A percentile compares a stretch with the other conserved stretches of the same genome.
Conservation (phyloP, 1,284 basidiomycete species). For the Dichomitus squalens region DNA sequence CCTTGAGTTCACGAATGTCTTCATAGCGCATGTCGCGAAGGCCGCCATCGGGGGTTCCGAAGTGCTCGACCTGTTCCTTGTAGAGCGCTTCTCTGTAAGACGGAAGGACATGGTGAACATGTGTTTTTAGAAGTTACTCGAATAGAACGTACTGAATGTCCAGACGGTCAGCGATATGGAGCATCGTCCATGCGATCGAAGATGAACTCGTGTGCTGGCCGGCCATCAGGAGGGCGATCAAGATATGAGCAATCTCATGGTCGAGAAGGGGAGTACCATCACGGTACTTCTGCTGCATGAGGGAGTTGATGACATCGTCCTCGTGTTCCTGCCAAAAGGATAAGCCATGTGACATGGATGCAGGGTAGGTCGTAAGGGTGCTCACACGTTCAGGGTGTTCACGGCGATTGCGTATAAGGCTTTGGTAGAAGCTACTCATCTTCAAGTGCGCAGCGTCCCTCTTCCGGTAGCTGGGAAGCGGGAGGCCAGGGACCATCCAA, state of each 20-base stretch:
- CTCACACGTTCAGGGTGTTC: constrained; percentile 49
- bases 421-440: constrained; percentile 94
- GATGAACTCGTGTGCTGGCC: constrained; percentile 98
- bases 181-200: constrained; percentile 89
- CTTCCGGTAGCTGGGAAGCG: constrained; percentile 85
- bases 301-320: constrained; percentile 92
- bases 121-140: too few species aligned
- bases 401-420: constrained; percentile 84
- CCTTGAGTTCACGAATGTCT: constrained; percentile 79
- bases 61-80: constrained; percentile 86
- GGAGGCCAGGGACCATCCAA: constrained; percentile 94
- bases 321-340: constrained; percentile 53
- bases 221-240: constrained; percentile 96
- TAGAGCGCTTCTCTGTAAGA: constrained; percentile 74
- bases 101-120: not conserved
- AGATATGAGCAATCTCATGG: constrained; percentile 94
- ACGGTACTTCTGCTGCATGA: constrained; percentile 88
- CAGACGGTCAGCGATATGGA: constrained; percentile 84
- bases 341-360: not conserved
- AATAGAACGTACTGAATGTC: constrained; percentile 68
- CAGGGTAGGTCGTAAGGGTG: not conserved
- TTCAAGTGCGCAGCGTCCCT: constrained; percentile 91
- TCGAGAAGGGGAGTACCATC: constrained; percentile 81
- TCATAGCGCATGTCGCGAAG: constrained; percentile 88
- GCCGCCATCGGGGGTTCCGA: constrained; percentile 79